Conservation (phyloP, 1,139 yeast genomes). For the Geotrichum citri-aurantii region DNA sequence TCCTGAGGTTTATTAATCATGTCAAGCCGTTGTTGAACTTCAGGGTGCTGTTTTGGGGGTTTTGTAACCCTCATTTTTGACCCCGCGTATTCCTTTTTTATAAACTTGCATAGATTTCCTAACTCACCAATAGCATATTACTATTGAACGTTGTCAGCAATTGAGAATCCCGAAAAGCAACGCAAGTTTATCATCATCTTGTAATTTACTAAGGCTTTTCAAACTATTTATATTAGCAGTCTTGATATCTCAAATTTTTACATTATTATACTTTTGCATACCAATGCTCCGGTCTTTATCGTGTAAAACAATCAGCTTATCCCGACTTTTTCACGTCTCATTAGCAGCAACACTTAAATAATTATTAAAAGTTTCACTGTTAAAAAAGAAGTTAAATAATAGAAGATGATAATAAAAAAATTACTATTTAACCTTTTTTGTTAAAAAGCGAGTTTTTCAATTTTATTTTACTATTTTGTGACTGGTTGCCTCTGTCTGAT, state of each 20-base stretch:
- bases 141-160: neutral
- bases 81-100: neutral
- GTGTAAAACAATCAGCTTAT: neutral
- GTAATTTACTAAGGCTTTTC: too few species aligned
- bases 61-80: neutral
- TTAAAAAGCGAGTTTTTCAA: neutral
- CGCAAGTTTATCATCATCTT: too few species aligned
- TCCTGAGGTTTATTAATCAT: too few species aligned
- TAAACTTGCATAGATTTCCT: too few species aligned
- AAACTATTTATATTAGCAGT: too few species aligned
- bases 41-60: neutral
- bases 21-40: too few species aligned
- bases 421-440: neutral
- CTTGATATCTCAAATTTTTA: too few species aligned
- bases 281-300: neutral
- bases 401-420: too few species aligned
- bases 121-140: neutral
- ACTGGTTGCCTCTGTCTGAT: neutral
- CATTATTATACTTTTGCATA: too few species aligned
- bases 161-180: neutral
- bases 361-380: too few species aligned
- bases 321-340: neutral
- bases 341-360: neutral
- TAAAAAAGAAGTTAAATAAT: too few species aligned
- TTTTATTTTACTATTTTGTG: neutral